Conservation (phyloP, 768 basidiomycete genomes). For the Pleurotus eryngii region DNA sequence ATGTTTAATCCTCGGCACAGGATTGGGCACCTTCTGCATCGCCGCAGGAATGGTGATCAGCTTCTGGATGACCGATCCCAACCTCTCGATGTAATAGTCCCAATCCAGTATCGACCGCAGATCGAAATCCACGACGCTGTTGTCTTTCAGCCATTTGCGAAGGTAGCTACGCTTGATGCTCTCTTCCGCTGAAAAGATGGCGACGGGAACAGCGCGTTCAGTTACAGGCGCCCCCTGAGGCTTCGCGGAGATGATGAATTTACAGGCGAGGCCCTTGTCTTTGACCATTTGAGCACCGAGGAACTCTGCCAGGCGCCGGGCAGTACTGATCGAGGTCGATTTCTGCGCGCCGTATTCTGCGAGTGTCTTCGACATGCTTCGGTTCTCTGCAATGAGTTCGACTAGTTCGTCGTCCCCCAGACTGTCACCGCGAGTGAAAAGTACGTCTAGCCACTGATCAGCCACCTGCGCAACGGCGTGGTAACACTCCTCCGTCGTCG, state of each 20-base stretch:
- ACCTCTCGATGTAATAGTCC: constrained; percentile 96
- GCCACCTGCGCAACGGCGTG: constrained; percentile 90
- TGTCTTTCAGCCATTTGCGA: constrained; percentile 96
- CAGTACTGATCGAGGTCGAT: constrained; percentile 97
- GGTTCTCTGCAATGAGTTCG: constrained; percentile 96
- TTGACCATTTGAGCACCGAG: constrained; percentile 98
- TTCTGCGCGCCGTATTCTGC: constrained; percentile 97
- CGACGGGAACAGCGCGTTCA: constrained; percentile 93
- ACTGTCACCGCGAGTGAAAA: constrained; percentile 82
- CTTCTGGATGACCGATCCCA: constrained; percentile 98
- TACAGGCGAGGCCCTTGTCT: constrained; percentile 98
- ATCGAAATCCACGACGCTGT: constrained; percentile 81
- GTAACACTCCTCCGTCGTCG: constrained; percentile 94
- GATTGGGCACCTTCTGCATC: constrained; percentile 95
- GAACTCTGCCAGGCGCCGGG: constrained; percentile 92
- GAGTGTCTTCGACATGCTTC: constrained; percentile 95
- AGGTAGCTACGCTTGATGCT: constrained; percentile 86
- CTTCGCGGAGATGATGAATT: constrained; percentile 96
- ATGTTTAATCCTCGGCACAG: constrained; percentile 92
- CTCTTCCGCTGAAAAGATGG: constrained; percentile 96
- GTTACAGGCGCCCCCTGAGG: constrained; percentile 94
- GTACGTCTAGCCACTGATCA: constrained; percentile 95
- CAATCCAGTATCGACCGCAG: constrained; percentile 94
- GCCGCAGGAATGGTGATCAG: constrained; percentile 99
- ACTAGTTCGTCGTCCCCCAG: constrained; percentile 90